Evolutionary conservation across 208 protist species (phyloP).

Genomic region (Trypanosoma theileri): DNA sequence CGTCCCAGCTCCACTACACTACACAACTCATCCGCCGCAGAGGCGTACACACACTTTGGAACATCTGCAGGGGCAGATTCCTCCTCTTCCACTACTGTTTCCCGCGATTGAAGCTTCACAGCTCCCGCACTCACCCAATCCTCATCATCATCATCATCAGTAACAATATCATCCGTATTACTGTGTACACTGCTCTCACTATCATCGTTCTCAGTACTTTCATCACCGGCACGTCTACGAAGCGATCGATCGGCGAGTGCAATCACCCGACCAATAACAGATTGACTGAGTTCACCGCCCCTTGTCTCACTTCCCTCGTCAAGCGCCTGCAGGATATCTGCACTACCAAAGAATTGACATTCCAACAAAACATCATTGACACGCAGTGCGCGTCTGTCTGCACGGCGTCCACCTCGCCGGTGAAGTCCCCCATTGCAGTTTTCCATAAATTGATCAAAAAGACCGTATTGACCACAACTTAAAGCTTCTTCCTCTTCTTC

Average conservation of each 20-base stretch:
- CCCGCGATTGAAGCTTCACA: background rate
- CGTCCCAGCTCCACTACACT: slow-evolving; percentile 3
- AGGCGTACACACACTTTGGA: background rate
- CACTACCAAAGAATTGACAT: too few relatives aligned
- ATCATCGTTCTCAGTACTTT: background rate
- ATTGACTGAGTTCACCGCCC: too few relatives aligned
- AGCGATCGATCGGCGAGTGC: too few relatives aligned
- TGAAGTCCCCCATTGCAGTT: background rate
- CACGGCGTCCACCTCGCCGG: background rate
- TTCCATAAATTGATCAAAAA: background rate
- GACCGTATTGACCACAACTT: slow-evolving; percentile 1
- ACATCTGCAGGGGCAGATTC: background rate
- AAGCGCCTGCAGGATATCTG: too few relatives aligned
- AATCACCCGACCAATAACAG: too few relatives aligned
- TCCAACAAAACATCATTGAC: too few relatives aligned
- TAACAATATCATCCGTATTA: background rate
- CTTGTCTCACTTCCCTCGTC: too few relatives aligned
- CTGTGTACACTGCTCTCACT: background rate
- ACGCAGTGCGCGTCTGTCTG: background rate
- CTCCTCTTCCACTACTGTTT: background rate
- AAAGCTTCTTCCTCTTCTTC: background rate
- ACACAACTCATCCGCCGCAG: slow-evolving; percentile 20
- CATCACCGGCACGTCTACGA: background rate
- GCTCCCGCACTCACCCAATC: background rate
- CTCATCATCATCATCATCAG: background rate